Conservation (phyloP, 106 monocot genomes). For the Agapanthus africanus region DNA sequence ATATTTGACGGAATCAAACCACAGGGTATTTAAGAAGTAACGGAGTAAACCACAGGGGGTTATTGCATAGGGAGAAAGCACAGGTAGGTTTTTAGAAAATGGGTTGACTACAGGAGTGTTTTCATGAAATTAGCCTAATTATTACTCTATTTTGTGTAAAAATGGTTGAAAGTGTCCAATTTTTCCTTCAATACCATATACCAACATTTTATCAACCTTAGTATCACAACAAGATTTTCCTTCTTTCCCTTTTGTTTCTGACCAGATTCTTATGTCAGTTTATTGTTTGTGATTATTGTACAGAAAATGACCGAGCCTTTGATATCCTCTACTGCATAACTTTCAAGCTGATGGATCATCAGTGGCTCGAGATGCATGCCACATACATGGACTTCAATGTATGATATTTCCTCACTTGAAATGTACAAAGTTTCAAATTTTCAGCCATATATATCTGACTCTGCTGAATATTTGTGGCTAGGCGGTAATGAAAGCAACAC, state of each 20-base stretch:
- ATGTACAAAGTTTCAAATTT: too few species aligned
- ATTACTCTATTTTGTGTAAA: too few species aligned
- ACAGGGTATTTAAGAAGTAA: too few species aligned
- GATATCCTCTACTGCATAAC: slow-evolving; percentile 31
- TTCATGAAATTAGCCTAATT: too few species aligned
- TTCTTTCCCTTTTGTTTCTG: background rate
- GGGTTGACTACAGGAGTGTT: too few species aligned
- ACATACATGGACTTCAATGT: slow-evolving; percentile 89
- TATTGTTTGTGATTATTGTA: background rate
- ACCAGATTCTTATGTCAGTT: background rate
- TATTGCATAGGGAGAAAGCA: too few species aligned
- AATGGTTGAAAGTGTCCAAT: slow-evolving; percentile 1
- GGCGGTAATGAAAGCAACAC: slow-evolving; percentile 25
- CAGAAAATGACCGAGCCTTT: slow-evolving; percentile 21
- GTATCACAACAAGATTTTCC: background rate
- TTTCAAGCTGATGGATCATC: slow-evolving; percentile 90
- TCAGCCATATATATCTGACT: background rate
- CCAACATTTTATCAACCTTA: background rate
- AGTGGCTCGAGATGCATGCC: slow-evolving; percentile 83
- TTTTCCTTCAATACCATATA: background rate
- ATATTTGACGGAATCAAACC: too few species aligned
- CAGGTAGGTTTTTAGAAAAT: too few species aligned
- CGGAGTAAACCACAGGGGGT: too few species aligned
- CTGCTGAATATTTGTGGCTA: background rate
- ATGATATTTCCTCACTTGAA: slow-evolving; percentile 4